Base-by-base conservation (phyloP, 192 early-diverging fungal species). In the Geranomyces michiganensis region DNA sequence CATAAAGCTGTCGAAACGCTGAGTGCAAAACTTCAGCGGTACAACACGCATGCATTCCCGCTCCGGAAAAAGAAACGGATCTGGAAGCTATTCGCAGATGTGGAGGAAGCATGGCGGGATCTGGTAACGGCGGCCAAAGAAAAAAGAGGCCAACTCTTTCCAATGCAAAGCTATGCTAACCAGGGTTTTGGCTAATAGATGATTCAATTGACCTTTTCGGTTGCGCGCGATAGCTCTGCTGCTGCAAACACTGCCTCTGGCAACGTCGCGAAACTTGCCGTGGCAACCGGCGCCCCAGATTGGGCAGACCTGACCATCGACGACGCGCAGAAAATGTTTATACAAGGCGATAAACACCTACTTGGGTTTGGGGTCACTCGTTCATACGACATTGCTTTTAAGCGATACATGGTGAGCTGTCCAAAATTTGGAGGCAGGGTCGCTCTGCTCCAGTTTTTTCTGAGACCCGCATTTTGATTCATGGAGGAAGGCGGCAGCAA, bases 271-370 rank as follows among this genome's bases (percentile, higher is more conserved):
- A 83, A 86, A 67, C 68, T 86, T 30, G 84, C 82, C 32, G 70
- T 86, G 45, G 84, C 82, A 7, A 84, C 84, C 10, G 84, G 84
- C 0, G 71, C 75, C 0, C 79, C 84, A 12, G 84, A 83, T 59
- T 83, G 77, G 78, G 75, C 79, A 62, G 82, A 87, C 26, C 70
- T 84, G 44, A 75, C 73, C 17, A 48, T 81, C 10, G 81, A 82
- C 48, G 80, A 87, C 71, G 81, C 79, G 2, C 29, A 71, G 48
- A 70, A 68, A 31, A 69, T 87, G 15, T 83, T 72, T 62, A 69
- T 83, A 26, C 82, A 81, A 51, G 85, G 81, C 0, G 85, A 87
- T 59, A 84, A 82, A 67, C 81, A 79, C 53, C 47, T 87, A 14
- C 65, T 81, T 15, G 85, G 85, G 3, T 75, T 75, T 56, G 85